Evolutionary conservation across 1,284 basidiomycete species (phyloP).

Genomic region (Microbotryomycetes sp.): DNA sequence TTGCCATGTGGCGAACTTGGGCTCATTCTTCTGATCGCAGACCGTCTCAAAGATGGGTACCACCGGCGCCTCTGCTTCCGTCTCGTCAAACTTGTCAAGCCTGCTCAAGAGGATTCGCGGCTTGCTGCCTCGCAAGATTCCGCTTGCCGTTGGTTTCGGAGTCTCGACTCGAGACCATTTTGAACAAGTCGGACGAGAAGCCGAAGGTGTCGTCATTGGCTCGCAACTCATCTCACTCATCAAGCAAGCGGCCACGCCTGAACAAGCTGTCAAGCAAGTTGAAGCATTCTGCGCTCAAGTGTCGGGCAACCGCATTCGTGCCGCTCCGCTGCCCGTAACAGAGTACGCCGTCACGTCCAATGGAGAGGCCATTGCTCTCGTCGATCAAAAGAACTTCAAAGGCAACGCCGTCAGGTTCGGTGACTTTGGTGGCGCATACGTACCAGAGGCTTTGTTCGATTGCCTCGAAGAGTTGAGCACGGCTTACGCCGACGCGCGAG

Average conservation of each 20-base stretch:
- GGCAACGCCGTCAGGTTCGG: constrained; percentile 74
- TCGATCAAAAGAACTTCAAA: constrained; percentile 57
- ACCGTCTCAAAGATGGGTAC: constrained; percentile 77
- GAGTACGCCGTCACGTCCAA: neutral
- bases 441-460: constrained; percentile 88
- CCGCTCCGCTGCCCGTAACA: constrained; percentile 8
- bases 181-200: constrained; percentile 66
- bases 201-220: constrained; percentile 92
- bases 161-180: constrained; percentile 90
- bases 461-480: constrained; percentile 84
- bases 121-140: constrained; percentile 63
- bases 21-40: constrained; percentile 15
- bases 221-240: constrained; percentile 76
- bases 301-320: constrained; percentile 21
- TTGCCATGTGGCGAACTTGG: neutral
- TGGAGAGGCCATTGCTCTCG: constrained; percentile 14
- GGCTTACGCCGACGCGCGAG: constrained; percentile 77
- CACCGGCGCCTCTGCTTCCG: constrained; percentile 77
- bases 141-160: constrained; percentile 93
- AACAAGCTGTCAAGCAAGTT: constrained; percentile 17
- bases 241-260: constrained; percentile 49
- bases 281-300: constrained; percentile 24
- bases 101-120: constrained; percentile 40
- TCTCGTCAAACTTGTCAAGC: constrained; percentile 42
- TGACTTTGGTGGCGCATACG: constrained; percentile 93